Percentiles rank a stretch among this genome's conserved stretches.
Conservation (phyloP, 1,284 basidiomycete genomes). For the Testicularia cyperi region DNA sequence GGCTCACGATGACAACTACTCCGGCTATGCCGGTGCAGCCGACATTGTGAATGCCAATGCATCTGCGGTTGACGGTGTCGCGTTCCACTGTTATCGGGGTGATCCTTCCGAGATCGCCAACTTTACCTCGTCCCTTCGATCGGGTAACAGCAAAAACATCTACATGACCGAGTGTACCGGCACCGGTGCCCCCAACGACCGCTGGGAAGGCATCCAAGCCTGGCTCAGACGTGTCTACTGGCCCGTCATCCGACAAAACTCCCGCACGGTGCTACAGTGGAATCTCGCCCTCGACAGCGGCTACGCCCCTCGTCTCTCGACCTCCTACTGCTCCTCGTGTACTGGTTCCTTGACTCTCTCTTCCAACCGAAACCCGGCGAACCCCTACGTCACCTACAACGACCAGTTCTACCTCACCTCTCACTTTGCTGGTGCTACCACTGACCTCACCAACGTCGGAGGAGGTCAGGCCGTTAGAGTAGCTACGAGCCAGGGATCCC, state of each 20-base stretch:
- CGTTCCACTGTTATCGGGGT: slow-evolving; percentile 53
- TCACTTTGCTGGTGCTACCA: slow-evolving; percentile 31
- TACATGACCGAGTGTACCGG: slow-evolving; percentile 49
- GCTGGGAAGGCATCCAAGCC: slow-evolving; percentile 26
- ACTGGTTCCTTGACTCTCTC: slow-evolving; percentile 31
- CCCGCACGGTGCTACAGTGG: slow-evolving; percentile 33
- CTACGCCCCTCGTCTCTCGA: slow-evolving; percentile 29
- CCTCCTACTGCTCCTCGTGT: slow-evolving; percentile 35
- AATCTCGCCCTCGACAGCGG: slow-evolving; percentile 39
- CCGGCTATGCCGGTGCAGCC: slow-evolving; percentile 22
- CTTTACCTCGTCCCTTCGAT: slow-evolving; percentile 7
- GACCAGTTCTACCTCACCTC: slow-evolving; percentile 32
- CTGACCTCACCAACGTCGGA: slow-evolving; percentile 32
- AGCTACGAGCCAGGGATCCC: slow-evolving; percentile 1
- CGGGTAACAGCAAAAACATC: slow-evolving; percentile 13
- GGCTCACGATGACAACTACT: slow-evolving; percentile 47
- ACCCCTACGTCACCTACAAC: slow-evolving; percentile 26
- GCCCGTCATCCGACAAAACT: slow-evolving; percentile 23
- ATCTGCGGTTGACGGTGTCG: slow-evolving; percentile 34
- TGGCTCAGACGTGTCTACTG: slow-evolving; percentile 41
- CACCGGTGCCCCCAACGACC: slow-evolving; percentile 3
- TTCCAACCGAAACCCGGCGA: slow-evolving; percentile 9
- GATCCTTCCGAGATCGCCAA: slow-evolving; percentile 17
- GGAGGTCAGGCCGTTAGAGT: slow-evolving; percentile 30
- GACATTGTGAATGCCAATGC: slow-evolving; percentile 33